Conservation (phyloP, 805 yeast genomes). For the Barnettozyma californica region DNA sequence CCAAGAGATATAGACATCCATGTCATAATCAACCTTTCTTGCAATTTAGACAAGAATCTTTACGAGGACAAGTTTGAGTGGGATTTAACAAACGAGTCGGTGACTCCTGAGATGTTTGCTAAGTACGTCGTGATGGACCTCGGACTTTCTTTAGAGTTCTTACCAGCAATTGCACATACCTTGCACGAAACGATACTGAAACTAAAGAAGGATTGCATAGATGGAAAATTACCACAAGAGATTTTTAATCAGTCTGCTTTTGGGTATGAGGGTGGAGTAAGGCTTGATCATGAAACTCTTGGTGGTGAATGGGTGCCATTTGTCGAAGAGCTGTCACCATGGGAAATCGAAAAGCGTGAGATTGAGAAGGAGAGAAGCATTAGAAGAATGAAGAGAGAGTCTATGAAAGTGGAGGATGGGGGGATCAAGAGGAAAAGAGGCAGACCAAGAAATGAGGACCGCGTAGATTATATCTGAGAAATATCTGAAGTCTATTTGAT, state of each 20-base stretch:
- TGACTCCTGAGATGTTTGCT: conserved; percentile 77
- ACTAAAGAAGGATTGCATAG: conserved; percentile 77
- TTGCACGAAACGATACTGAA: conserved; percentile 74
- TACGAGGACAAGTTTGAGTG: conserved; percentile 94
- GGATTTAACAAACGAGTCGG: conserved; percentile 55
- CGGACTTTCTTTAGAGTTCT: conserved; percentile 80
- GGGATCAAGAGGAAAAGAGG: conserved; percentile 31
- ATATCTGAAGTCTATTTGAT: background rate
- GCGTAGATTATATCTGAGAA: background rate
- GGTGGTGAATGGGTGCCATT: conserved; percentile 86
- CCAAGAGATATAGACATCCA: conserved; percentile 65
- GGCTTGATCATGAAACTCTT: conserved; percentile 68
- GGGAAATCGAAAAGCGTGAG: conserved; percentile 93
- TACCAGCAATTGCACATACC: conserved; percentile 84
- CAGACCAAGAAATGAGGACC: conserved; percentile 32
- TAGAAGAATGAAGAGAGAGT: conserved; percentile 89
- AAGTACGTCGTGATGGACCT: conserved; percentile 74
- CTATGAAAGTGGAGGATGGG: conserved; percentile 63
- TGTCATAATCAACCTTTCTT: conserved; percentile 74
- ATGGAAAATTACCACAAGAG: conserved; percentile 51
- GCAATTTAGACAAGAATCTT: conserved; percentile 75
- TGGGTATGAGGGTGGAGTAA: conserved; percentile 58
- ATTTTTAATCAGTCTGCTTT: conserved; percentile 55
- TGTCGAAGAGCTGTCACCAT: conserved; percentile 78
- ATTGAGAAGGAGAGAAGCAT: conserved; percentile 90